Evolutionary conservation across 169 alveolate genomes (phyloP).

Genomic region (Plasmodium fragile): DNA sequence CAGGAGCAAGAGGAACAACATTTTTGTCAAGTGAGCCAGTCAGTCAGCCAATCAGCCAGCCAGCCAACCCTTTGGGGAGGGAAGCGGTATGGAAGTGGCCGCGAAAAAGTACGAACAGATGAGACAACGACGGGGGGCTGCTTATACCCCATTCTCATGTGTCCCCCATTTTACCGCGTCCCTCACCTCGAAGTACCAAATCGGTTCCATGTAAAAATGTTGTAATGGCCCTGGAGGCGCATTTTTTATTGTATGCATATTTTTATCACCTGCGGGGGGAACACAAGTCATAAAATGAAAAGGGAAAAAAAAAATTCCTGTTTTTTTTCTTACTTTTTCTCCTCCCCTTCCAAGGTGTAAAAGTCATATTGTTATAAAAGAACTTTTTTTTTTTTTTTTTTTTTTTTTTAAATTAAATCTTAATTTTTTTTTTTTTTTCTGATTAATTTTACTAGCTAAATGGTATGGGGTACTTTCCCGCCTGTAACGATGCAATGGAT

Average conservation of each 20-base stretch:
- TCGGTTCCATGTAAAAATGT: neutral
- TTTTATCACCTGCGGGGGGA: neutral
- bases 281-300: neutral
- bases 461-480: neutral
- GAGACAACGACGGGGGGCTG: too few species aligned
- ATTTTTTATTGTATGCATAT: neutral
- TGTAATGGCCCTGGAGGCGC: neutral
- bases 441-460: neutral
- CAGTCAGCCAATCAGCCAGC: too few species aligned
- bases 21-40: conserved; percentile 32
- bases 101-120: neutral
- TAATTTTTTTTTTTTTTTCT: neutral
- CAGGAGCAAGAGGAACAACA: conserved; percentile 29
- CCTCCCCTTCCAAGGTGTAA: neutral
- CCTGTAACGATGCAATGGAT: neutral
- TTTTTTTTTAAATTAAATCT: too few species aligned
- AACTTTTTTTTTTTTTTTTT: too few species aligned
- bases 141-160: neutral
- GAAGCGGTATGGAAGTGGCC: neutral
- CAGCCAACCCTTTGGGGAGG: too few species aligned
- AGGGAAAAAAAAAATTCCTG: neutral
- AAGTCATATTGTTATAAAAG: neutral
- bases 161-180: neutral
- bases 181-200: neutral
- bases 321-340: neutral